phyloP scores from a whole-genome alignment of 176 grass and related monocot genomes.

The Thalia dealbata region DNA sequence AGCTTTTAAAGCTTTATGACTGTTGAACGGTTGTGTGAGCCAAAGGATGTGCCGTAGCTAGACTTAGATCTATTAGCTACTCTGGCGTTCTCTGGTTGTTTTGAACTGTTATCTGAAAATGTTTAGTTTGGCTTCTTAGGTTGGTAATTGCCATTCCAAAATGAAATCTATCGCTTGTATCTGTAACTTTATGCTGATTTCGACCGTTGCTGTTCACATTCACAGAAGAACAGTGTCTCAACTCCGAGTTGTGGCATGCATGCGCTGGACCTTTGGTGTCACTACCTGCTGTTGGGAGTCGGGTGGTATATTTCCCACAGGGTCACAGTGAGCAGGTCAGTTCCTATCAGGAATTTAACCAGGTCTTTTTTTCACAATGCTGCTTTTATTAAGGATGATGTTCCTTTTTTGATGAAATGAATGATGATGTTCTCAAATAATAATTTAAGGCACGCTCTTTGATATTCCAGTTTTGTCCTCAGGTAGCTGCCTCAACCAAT shows the following conservation, averaged over 20 bases:
- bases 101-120: too few species aligned
- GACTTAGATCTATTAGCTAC: too few species aligned
- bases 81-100: too few species aligned
- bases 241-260: conserved; percentile 98
- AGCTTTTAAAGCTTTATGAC: too few species aligned
- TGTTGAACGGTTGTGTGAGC: too few species aligned
- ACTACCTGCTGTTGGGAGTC: conserved; percentile 71
- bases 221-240: conserved; percentile 75
- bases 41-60: too few species aligned
- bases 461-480: conserved; percentile 11
- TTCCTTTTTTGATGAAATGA: too few species aligned
- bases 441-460: background rate
- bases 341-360: background rate
- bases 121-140: too few species aligned
- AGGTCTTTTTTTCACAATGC: background rate
- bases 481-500: conserved; percentile 96
- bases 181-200: background rate
- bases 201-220: conserved; percentile 4
- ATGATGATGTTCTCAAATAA: too few species aligned
- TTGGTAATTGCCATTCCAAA: too few species aligned
- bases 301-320: conserved; percentile 95
- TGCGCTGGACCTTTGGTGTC: conserved; percentile 94
- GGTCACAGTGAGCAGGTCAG: conserved; percentile 92
- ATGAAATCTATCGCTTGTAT: background rate
- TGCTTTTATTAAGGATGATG: background rate